Conservation (phyloP, 768 basidiomycete genomes). For the Sutorius australiensis region DNA sequence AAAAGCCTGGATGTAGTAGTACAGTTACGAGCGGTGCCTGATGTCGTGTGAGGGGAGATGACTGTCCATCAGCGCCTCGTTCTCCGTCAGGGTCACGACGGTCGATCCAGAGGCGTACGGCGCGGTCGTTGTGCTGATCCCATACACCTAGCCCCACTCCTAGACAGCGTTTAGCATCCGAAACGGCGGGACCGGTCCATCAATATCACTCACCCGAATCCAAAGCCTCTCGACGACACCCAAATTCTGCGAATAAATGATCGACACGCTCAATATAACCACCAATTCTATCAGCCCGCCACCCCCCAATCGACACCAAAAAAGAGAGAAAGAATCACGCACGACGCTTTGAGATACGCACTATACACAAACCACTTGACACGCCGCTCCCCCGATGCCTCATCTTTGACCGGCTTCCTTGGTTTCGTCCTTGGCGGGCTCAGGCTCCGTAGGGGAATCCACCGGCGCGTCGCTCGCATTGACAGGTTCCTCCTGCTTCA, state of each 20-base stretch:
- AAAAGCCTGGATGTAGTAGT: conserved; percentile 13
- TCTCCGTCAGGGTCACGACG: conserved; percentile 25
- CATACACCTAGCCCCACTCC: conserved; percentile 32
- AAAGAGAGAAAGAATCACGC: conserved; percentile 6
- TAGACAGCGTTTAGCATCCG: conserved; percentile 3
- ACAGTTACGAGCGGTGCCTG: conserved; percentile 13
- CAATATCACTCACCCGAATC: conserved; percentile 20
- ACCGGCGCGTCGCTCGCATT: conserved; percentile 9
- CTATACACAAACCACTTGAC: conserved; percentile 77
- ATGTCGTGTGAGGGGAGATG: conserved; percentile 20
- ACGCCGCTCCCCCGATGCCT: conserved; percentile 71
- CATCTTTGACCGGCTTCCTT: conserved; percentile 73
- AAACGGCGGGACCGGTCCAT: not conserved
- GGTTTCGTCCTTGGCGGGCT: conserved; percentile 40
- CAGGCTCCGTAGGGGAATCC: conserved; percentile 3
- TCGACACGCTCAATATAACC: conserved; percentile 18
- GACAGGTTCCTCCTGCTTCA: conserved; percentile 42
- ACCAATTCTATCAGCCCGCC: not conserved
- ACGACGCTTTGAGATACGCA: conserved; percentile 73
- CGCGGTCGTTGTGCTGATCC: not conserved
- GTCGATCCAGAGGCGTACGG: conserved; percentile 19
- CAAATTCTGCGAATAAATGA: conserved; percentile 23
- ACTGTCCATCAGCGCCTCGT: conserved; percentile 27
- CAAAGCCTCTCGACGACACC: conserved; percentile 31
- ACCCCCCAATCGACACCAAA: not conserved